phyloP scores from a whole-genome alignment of 257 asterid species.

The Anisodus tanguticus region DNA sequence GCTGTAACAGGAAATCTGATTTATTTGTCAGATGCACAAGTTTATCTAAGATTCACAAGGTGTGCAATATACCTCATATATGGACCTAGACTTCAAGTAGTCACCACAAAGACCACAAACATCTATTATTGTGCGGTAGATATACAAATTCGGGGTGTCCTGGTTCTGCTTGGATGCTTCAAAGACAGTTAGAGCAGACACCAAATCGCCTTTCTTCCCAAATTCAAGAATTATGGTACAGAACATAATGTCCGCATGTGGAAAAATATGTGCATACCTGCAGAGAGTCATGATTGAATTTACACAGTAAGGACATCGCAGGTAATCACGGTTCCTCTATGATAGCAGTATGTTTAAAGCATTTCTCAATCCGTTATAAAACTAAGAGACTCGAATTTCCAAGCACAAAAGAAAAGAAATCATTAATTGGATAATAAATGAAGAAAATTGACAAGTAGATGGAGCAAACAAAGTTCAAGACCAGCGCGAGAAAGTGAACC shows the following conservation, averaged over 20 bases:
- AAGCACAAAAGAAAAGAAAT: slow-evolving; percentile 8
- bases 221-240: slow-evolving; percentile 78
- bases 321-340: slow-evolving; percentile 4
- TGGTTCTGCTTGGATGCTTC: slow-evolving; percentile 61
- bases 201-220: slow-evolving; percentile 83
- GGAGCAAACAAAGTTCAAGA: slow-evolving; percentile 27
- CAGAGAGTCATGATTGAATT: slow-evolving; percentile 34
- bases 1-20: background rate
- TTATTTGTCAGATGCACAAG: slow-evolving; percentile 16
- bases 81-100: slow-evolving; percentile 75
- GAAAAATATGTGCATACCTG: slow-evolving; percentile 72
- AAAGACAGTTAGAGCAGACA: slow-evolving; percentile 71
- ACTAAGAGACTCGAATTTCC: background rate
- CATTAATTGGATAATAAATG: background rate
- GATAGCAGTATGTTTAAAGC: background rate
- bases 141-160: slow-evolving; percentile 70
- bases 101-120: slow-evolving; percentile 95
- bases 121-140: slow-evolving; percentile 84
- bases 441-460: slow-evolving; percentile 6
- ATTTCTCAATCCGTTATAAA: background rate
- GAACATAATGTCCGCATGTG: slow-evolving; percentile 57
- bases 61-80: slow-evolving; percentile 74
- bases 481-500: background rate
- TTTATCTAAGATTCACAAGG: slow-evolving; percentile 29
- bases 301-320: background rate